Percentiles rank a stretch among this genome's conserved stretches.
Conservation (phyloP, 345 rosid species). For the Conringia planisiliqua region DNA sequence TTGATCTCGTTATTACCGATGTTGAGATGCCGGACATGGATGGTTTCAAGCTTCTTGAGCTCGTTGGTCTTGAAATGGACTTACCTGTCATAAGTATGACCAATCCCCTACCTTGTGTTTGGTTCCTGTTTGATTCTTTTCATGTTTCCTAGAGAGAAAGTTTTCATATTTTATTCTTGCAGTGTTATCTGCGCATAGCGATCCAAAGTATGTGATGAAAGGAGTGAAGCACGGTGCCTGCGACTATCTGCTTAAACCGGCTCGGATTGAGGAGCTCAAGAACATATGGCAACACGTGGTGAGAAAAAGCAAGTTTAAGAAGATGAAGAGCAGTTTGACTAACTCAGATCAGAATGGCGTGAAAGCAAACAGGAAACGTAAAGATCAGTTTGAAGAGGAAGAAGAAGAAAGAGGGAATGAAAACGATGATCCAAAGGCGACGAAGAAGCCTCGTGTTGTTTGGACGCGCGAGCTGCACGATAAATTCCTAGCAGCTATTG, state of each 20-base stretch:
- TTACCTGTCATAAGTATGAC: slow-evolving; percentile 68
- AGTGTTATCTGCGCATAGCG: slow-evolving; percentile 90
- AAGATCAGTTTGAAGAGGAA: slow-evolving; percentile 52
- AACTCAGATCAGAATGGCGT: slow-evolving; percentile 37
- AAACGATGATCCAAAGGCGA: slow-evolving; percentile 56
- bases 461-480: slow-evolving; percentile 81
- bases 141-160: background rate
- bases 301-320: slow-evolving; percentile 56
- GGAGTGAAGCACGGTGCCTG: slow-evolving; percentile 94
- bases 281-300: slow-evolving; percentile 97
- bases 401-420: slow-evolving; percentile 58
- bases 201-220: slow-evolving; percentile 75
- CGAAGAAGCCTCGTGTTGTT: slow-evolving; percentile 80
- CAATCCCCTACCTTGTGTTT: background rate
- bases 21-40: slow-evolving; percentile 87
- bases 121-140: background rate
- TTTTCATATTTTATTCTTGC: slow-evolving; percentile 30
- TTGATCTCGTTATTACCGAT: slow-evolving; percentile 77
- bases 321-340: slow-evolving; percentile 43
- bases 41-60: slow-evolving; percentile 81
- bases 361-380: slow-evolving; percentile 57
- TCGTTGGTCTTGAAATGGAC: slow-evolving; percentile 82
- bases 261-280: slow-evolving; percentile 78
- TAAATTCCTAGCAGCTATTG: slow-evolving; percentile 73
- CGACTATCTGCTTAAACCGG: slow-evolving; percentile 87